phyloP scores from a whole-genome alignment of 202 grass and related monocot species.

The Thinopyrum obtusiflorum region DNA sequence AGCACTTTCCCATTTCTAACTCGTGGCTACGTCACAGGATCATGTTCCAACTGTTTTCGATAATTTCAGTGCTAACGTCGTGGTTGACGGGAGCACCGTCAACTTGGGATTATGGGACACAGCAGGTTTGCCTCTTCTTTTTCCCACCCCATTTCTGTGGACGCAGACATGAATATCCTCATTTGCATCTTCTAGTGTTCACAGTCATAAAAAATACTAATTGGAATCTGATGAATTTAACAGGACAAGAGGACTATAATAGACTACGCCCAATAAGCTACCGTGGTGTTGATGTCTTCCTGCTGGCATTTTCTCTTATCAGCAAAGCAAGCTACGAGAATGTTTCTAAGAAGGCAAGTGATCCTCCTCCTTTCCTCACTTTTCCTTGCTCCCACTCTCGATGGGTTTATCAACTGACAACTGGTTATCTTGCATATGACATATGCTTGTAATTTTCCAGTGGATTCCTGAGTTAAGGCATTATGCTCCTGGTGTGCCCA shows the following conservation, averaged over 20 bases:
- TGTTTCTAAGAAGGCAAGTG: slow-evolving; percentile 69
- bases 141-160: background rate
- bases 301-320: slow-evolving; percentile 83
- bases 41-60: slow-evolving; percentile 92
- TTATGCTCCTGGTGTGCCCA: slow-evolving; percentile 82
- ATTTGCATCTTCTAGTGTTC: background rate
- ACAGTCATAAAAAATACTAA: too few species aligned
- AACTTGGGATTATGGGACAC: slow-evolving; percentile 90
- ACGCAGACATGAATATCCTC: background rate
- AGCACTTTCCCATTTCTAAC: background rate
- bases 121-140: slow-evolving; percentile 48
- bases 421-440: too few species aligned
- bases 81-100: slow-evolving; percentile 83
- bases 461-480: slow-evolving; percentile 91
- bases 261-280: slow-evolving; percentile 79
- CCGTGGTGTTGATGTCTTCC: slow-evolving; percentile 83
- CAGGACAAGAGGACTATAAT: slow-evolving; percentile 93
- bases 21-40: slow-evolving; percentile 40
- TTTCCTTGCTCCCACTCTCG: background rate
- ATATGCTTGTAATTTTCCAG: slow-evolving; percentile 32
- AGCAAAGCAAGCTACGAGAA: slow-evolving; percentile 94
- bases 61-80: slow-evolving; percentile 91
- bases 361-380: background rate
- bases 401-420: too few species aligned
- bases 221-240: background rate